phyloP scores from a whole-genome alignment of 257 asterid genomes.

The Scutellaria galericulata region DNA sequence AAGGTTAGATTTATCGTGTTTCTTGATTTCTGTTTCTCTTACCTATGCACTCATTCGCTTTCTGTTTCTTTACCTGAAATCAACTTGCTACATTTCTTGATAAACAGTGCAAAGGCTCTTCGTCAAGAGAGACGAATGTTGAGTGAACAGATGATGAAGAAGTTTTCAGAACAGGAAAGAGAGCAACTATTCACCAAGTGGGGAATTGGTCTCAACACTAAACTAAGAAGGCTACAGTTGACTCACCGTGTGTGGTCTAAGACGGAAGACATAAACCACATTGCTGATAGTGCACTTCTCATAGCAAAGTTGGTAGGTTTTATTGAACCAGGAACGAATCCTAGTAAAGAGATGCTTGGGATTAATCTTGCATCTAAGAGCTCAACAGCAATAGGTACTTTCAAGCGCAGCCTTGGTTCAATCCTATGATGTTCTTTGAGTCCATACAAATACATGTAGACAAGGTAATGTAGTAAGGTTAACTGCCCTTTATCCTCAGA shows the following conservation, averaged over 20 bases:
- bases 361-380: constrained; percentile 61
- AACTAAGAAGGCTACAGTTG: constrained; percentile 75
- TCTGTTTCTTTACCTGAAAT: not conserved
- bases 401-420: constrained; percentile 74
- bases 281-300: constrained; percentile 67
- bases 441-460: constrained; percentile 14
- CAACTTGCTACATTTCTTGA: constrained; percentile 26
- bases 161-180: constrained; percentile 72
- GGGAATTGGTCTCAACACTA: constrained; percentile 72
- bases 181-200: constrained; percentile 69
- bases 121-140: constrained; percentile 79
- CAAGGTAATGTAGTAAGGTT: constrained; percentile 22
- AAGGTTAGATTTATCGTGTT: constrained; percentile 49
- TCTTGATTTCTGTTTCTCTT: not conserved
- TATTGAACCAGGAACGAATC: constrained; percentile 63
- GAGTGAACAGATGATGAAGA: constrained; percentile 81
- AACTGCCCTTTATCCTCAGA: not conserved
- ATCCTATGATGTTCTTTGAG: constrained; percentile 48
- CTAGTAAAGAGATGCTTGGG: constrained; percentile 74
- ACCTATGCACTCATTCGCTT: no score
- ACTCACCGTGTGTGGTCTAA: constrained; percentile 71
- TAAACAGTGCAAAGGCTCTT: constrained; percentile 66
- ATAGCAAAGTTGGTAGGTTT: constrained; percentile 82
- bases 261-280: constrained; percentile 67
- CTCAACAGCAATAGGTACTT: constrained; percentile 59